Conservation (phyloP, 306 rosid species). For the Cicer yamashitae region DNA sequence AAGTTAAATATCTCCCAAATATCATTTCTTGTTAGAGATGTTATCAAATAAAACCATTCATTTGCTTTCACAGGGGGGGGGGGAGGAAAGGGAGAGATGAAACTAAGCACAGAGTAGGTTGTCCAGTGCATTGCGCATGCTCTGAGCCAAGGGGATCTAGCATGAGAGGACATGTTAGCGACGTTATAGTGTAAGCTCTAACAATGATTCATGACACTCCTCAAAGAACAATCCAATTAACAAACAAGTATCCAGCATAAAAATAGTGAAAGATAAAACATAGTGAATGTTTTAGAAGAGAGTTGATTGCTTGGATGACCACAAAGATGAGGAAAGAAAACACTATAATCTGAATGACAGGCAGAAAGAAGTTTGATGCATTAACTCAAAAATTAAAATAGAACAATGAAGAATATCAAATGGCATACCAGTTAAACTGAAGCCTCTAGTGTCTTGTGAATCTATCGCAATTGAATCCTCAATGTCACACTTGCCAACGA, state of each 20-base stretch:
- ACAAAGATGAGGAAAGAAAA: neutral
- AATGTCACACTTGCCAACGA: slow-evolving; percentile 79
- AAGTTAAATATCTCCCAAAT: neutral
- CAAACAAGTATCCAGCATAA: slow-evolving; percentile 19
- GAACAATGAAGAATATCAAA: slow-evolving; percentile 27
- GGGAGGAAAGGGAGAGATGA: neutral
- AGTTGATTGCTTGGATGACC: slow-evolving; percentile 32
- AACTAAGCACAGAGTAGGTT: slow-evolving; percentile 2
- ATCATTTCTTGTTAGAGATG: slow-evolving; percentile 4
- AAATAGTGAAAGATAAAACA: neutral
- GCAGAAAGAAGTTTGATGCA: slow-evolving; percentile 2
- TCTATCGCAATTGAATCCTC: slow-evolving; percentile 64
- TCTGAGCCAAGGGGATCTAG: neutral
- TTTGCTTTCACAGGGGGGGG: neutral
- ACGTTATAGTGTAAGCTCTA: slow-evolving; percentile 11
- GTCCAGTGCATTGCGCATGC: neutral
- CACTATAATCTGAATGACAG: neutral
- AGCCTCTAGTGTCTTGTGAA: slow-evolving; percentile 57
- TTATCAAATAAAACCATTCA: slow-evolving; percentile 3
- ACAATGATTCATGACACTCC: neutral
- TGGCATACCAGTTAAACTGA: slow-evolving; percentile 61
- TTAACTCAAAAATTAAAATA: neutral
- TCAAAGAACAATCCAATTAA: neutral
- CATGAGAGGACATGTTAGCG: neutral
- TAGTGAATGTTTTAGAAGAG: neutral